These are phyloP conservation scores for Colletotrichum orchidophilum DNA, from an alignment of 2,329 filamentous ascomycete species.

Conservation along the genomic window DNA sequence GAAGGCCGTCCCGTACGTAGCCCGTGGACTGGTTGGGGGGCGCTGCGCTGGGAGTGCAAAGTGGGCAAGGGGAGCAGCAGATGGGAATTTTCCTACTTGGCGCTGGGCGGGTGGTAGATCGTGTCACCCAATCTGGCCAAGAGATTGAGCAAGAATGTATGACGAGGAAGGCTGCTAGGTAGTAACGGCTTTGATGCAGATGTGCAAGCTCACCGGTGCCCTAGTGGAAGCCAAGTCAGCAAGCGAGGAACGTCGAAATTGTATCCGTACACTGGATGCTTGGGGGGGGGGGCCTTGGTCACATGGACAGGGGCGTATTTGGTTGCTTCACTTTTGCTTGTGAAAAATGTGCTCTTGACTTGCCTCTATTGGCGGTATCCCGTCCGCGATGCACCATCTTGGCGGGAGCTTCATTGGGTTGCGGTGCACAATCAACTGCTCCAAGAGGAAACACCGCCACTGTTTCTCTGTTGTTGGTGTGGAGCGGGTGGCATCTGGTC, in stretches of 20 bases:
- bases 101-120: constrained; percentile 25
- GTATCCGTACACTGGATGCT: no score
- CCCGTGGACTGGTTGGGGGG: neutral
- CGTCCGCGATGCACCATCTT: constrained; percentile 9
- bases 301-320: neutral
- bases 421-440: neutral
- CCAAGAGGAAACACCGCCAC: neutral
- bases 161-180: no score
- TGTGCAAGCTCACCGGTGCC: neutral
- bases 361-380: neutral
- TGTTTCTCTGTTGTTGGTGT: neutral
- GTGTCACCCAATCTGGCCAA: constrained; percentile 30
- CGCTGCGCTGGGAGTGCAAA: neutral
- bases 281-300: no score
- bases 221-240: constrained; percentile 20
- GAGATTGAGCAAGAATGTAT: neutral
- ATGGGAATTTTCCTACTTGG: neutral
- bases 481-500: neutral
- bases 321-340: neutral
- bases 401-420: neutral
- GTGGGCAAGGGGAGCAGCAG: neutral
- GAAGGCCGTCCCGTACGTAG: neutral
- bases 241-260: constrained; percentile 14
- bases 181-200: no score
- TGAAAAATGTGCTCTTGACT: neutral